A percentile compares a stretch with the other conserved stretches of the same genome.
Conservation (phyloP, 2,329 filamentous ascomycete genomes). For the Akanthomyces lecanii region DNA sequence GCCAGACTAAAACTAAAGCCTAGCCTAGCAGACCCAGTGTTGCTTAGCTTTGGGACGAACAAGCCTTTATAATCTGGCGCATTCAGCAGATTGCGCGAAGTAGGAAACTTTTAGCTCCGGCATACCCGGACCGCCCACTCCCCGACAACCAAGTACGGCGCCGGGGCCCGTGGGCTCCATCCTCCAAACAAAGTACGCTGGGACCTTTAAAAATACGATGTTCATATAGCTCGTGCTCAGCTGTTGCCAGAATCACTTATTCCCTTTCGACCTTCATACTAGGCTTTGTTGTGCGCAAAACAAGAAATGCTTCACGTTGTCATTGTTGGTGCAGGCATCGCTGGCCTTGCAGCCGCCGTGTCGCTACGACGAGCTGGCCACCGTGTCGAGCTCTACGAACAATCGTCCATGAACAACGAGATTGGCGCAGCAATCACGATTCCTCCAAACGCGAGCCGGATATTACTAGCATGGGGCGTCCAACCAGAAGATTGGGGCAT, state of each 20-base stretch:
- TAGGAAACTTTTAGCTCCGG: background rate
- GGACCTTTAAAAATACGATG: background rate
- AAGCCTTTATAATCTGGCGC: background rate
- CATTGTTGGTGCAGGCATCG: constrained; percentile 36
- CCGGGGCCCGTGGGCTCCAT: background rate
- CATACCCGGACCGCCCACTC: constrained; percentile 2
- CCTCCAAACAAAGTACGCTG: background rate
- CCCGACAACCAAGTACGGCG: background rate
- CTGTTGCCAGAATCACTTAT: background rate
- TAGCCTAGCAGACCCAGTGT: background rate
- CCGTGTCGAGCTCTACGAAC: background rate
- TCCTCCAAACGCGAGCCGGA: constrained; percentile 34
- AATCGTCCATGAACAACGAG: constrained; percentile 33
- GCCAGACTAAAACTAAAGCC: background rate
- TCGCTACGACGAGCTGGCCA: constrained; percentile 11
- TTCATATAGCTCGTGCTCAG: background rate
- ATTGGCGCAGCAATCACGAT: constrained; percentile 37
- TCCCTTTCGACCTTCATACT: background rate
- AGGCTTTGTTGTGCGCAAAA: background rate
- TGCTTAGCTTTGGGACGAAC: background rate
- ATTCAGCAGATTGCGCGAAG: background rate
- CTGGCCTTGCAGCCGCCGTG: constrained; percentile 30
- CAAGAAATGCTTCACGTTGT: constrained; percentile 25
- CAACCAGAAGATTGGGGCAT: constrained; percentile 27
- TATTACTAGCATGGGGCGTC: constrained; percentile 35